Evolutionary conservation across 225 moss, liverwort and hornwort species (phyloP).

Genomic region (Physcomitrium patens): DNA sequence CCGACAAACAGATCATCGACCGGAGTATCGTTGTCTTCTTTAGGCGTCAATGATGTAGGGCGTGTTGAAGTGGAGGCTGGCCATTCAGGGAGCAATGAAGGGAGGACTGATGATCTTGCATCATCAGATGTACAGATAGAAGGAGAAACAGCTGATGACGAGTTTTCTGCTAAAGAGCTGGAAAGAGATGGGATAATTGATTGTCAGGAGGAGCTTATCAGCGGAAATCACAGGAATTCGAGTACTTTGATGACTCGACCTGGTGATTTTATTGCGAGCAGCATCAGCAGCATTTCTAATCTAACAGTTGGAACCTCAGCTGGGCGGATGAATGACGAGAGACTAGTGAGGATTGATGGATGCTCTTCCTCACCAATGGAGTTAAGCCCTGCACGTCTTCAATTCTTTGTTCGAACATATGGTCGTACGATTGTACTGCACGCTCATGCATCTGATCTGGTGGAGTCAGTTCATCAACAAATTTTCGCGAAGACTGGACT

Average conservation of each 20-base stretch:
- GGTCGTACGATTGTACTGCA: constrained; percentile 84
- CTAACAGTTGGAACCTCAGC: constrained; percentile 41
- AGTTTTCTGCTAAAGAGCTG: constrained; percentile 48
- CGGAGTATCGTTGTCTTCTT: constrained; percentile 33
- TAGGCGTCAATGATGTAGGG: constrained; percentile 40
- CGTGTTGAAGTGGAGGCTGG: constrained; percentile 30
- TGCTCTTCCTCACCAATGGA: constrained; percentile 46
- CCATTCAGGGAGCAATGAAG: constrained; percentile 38
- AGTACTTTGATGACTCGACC: constrained; percentile 32
- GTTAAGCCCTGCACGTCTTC: constrained; percentile 59
- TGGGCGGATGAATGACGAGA: constrained; percentile 42
- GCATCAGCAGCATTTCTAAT: constrained; percentile 40
- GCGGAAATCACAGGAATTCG: constrained; percentile 42
- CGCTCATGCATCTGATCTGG: constrained; percentile 71
- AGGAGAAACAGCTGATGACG: constrained; percentile 56
- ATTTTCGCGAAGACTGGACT: constrained; percentile 85
- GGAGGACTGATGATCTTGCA: constrained; percentile 40
- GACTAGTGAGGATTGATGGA: constrained; percentile 34
- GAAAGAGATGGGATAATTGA: constrained; percentile 58
- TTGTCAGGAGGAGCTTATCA: constrained; percentile 61
- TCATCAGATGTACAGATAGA: constrained; percentile 56
- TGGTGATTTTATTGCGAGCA: constrained; percentile 46
- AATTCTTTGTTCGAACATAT: constrained; percentile 90
- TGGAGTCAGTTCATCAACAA: constrained; percentile 93
- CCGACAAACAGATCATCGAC: constrained; percentile 31